Percentiles rank a stretch among this genome's conserved stretches.
phyloP scores from a whole-genome alignment of 768 basidiomycete species.

The Pleurotus giganteus region DNA sequence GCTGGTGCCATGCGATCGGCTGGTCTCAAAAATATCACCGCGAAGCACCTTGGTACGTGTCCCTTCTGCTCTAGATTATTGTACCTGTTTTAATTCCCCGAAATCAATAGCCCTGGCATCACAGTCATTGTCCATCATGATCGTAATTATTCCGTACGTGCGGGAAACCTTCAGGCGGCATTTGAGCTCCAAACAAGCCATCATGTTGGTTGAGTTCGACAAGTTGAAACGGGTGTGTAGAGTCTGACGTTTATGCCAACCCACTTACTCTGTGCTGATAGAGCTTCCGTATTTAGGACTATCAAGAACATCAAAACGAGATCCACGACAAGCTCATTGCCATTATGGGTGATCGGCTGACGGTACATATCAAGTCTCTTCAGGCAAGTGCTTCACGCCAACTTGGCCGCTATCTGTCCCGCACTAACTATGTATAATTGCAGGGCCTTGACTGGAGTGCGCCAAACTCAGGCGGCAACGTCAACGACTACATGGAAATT shows the following conservation, averaged over 20 bases:
- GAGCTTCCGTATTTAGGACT: constrained; percentile 59
- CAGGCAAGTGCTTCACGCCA: constrained; percentile 47
- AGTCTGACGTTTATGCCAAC: not conserved
- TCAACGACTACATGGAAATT: constrained; percentile 90
- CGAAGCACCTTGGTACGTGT: constrained; percentile 86
- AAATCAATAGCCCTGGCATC: constrained; percentile 72
- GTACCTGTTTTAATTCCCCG: not conserved
- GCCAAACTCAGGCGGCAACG: constrained; percentile 55
- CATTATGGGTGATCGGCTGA: constrained; percentile 95
- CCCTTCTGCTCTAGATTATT: constrained; percentile 7
- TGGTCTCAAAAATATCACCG: constrained; percentile 96
- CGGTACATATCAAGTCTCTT: constrained; percentile 79
- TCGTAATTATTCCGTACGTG: constrained; percentile 92
- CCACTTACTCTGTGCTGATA: not conserved
- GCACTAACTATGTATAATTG: not conserved
- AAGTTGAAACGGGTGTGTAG: constrained; percentile 89
- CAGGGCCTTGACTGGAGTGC: constrained; percentile 81
- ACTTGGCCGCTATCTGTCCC: not conserved
- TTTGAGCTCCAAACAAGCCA: constrained; percentile 90
- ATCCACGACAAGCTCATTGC: constrained; percentile 96
- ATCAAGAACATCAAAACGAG: constrained; percentile 99
- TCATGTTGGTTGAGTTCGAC: constrained; percentile 97
- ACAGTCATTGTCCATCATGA: constrained; percentile 92
- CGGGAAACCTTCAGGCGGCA: constrained; percentile 94
- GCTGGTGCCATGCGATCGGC: constrained; percentile 99